Evolutionary conservation across 352 stramenopile species (phyloP), one percentile per base, ranked within the genome.

Genomic region (Phytophthora pini): DNA sequence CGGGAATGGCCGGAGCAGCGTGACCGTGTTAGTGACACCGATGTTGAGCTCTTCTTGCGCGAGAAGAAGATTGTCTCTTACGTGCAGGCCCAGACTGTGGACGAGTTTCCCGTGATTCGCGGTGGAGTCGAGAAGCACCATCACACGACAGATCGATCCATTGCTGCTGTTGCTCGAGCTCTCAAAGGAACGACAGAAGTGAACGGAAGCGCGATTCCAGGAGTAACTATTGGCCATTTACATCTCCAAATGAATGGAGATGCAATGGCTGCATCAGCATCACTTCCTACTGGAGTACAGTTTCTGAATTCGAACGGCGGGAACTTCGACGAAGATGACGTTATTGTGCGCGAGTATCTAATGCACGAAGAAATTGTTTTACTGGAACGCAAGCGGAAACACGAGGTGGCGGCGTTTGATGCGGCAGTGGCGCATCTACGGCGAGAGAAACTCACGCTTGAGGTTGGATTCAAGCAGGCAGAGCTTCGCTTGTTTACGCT

Each of bases 401-500:
- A 89, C 9, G 78, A 92, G 34, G 72, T 97, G 11, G 45, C 58
- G 1, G 84, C 84, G 2, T 98, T 98, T 62, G 92, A 98, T 60
- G 86, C 82, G 5, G 89, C 88, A 13, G 73, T 98, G n/a, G 88
- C 88, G n/a, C 77, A 96, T 41, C 79, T 98, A 20, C 84, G 94
- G 3, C 67, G 78, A 15, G 93, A 98, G 56, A 88, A 93, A 59
- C 80, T 97, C 67, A 61, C 75, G 2, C 74, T 98, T 9, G 86
- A 89, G n/a, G 79, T 92, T n/a, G 74, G 89, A 24, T 92, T 98
- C 48, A 97, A 97, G 66, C 80, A 90, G 48, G 85, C 80, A 12
- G 93, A 98, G 68, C 76, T 98, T 17, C 89, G 87, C 34, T 47
- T 98, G 49, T 80, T 97, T 51, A 95, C 93, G 12, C 67, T 98